Evolutionary conservation across 441 rosid species (phyloP).

Genomic region (Rhodomyrtus psidioides): DNA sequence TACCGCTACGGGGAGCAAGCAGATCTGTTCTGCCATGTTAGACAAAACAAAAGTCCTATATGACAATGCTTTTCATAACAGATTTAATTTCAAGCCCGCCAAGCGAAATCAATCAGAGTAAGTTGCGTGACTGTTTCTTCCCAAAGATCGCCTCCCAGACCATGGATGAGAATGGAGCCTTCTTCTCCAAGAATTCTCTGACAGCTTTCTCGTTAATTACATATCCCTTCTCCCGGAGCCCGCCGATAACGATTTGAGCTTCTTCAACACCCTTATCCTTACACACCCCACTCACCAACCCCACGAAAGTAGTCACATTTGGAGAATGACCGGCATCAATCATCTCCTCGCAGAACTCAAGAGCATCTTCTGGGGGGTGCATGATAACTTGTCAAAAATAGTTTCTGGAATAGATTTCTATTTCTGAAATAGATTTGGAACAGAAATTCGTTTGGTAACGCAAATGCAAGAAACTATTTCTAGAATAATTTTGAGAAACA

Average conservation of each 20-base stretch:
- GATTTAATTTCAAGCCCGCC: neutral
- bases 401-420: too few relatives aligned
- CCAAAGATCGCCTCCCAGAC: conserved; percentile 79
- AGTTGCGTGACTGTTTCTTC: conserved; percentile 23
- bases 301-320: conserved; percentile 65
- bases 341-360: conserved; percentile 55
- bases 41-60: neutral
- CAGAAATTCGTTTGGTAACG: too few relatives aligned
- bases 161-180: conserved; percentile 43
- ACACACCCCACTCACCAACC: conserved; percentile 69
- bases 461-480: too few relatives aligned
- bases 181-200: conserved; percentile 71
- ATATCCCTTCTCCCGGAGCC: conserved; percentile 54
- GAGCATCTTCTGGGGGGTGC: conserved; percentile 25
- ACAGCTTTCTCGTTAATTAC: conserved; percentile 56
- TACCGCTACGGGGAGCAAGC: neutral
- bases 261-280: conserved; percentile 57
- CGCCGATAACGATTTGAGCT: conserved; percentile 29
- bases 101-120: conserved; percentile 17
- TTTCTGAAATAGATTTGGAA: too few relatives aligned
- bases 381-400: too few relatives aligned
- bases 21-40: neutral
- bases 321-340: conserved; percentile 81
- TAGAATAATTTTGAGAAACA: too few relatives aligned
- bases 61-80: neutral